These are phyloP conservation scores for Kazachstania sp. DNA, from an alignment of 1,139 yeast species.

Conservation along the genomic window DNA sequence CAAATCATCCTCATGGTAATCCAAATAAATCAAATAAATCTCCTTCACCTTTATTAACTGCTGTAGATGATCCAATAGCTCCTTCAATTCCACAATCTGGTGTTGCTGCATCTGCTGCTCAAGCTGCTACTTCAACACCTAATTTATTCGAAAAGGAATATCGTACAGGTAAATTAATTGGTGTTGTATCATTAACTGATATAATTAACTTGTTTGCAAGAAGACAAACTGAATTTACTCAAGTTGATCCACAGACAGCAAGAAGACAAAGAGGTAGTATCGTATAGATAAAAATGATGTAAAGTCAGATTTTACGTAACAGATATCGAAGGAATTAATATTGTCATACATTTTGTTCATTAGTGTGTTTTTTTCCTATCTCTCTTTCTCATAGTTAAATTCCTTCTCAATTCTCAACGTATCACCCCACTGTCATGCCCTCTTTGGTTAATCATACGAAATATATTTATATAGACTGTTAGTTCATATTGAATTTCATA, in stretches of 20 bases:
- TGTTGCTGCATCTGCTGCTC: conserved; percentile 17
- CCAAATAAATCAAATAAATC: not conserved
- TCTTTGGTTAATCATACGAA: too few species aligned
- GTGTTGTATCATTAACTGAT: conserved; percentile 88
- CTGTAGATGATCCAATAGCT: conserved; percentile 15
- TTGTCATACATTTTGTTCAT: too few species aligned
- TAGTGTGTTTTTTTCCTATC: too few species aligned
- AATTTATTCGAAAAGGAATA: conserved; percentile 35
- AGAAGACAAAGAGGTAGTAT: conserved; percentile 75
- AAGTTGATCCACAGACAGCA: conserved; percentile 74
- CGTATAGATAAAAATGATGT: conserved; percentile 15
- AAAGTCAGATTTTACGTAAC: too few species aligned
- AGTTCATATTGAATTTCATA: too few species aligned
- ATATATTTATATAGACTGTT: too few species aligned
- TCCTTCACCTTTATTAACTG: conserved; percentile 19
- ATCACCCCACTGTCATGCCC: too few species aligned
- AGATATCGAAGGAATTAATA: too few species aligned
- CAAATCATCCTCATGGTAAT: not conserved
- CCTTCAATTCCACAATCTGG: conserved; percentile 15
- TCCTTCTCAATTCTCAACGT: too few species aligned
- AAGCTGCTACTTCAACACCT: conserved; percentile 10
- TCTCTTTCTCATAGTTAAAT: too few species aligned
- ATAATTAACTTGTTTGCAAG: conserved; percentile 73
- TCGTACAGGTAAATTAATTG: conserved; percentile 69
- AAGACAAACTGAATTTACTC: conserved; percentile 49